These are phyloP conservation scores for Clarireedia hainanense DNA, from an alignment of 2,329 filamentous ascomycete genomes.

Conservation along the genomic window DNA sequence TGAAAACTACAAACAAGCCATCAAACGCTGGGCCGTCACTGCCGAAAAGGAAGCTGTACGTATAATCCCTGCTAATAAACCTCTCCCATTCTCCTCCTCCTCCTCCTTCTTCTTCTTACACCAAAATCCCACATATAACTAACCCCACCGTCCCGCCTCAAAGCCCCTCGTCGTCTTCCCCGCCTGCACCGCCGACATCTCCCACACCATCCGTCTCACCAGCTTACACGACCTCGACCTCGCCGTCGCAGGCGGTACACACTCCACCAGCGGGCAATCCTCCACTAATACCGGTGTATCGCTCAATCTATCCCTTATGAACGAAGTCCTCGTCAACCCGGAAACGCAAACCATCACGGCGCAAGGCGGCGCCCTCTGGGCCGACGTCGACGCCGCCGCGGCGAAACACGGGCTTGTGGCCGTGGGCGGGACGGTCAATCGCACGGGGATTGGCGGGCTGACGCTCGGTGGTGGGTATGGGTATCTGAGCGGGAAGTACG, in stretches of 20 bases:
- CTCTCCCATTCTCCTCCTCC: neutral
- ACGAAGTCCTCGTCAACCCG: slow-evolving; percentile 8
- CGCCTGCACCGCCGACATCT: slow-evolving; percentile 10
- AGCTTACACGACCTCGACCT: slow-evolving; percentile 7
- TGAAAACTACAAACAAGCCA: slow-evolving; percentile 10
- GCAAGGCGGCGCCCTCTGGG: slow-evolving; percentile 12
- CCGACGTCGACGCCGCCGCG: slow-evolving; percentile 10
- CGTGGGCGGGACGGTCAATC: neutral
- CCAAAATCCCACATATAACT: too few relatives aligned
- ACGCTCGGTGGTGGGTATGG: slow-evolving; percentile 36
- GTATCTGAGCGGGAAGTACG: slow-evolving; percentile 38
- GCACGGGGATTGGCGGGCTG: slow-evolving; percentile 10
- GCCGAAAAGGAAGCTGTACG: slow-evolving; percentile 13
- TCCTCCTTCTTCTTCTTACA: neutral
- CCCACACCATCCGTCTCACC: slow-evolving; percentile 5
- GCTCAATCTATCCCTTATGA: slow-evolving; percentile 11
- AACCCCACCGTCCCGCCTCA: neutral
- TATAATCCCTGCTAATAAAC: neutral
- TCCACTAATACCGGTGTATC: slow-evolving; percentile 7
- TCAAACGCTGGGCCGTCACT: slow-evolving; percentile 13
- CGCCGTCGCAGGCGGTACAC: slow-evolving; percentile 7
- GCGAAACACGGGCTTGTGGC: slow-evolving; percentile 3
- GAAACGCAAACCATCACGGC: slow-evolving; percentile 8
- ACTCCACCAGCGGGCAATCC: slow-evolving; percentile 12
- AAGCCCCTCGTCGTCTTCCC: slow-evolving; percentile 7